Conservation (phyloP, 306 rosid genomes). For the Sechiopsis laciniata region DNA sequence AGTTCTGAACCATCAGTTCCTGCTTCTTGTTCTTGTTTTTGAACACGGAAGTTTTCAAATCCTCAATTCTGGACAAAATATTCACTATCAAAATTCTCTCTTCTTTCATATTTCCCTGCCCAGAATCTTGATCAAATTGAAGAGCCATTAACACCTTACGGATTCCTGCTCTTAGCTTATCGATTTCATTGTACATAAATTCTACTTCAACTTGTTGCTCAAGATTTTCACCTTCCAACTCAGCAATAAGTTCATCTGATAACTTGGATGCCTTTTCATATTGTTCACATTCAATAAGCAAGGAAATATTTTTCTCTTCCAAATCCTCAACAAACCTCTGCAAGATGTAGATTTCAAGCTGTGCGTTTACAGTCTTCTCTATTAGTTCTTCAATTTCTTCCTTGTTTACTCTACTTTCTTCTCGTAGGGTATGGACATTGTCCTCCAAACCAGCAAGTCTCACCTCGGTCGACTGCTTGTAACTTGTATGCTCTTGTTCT, state of each 20-base stretch:
- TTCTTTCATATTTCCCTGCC: conserved; percentile 36
- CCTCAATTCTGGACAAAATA: conserved; percentile 56
- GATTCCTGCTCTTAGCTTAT: conserved; percentile 57
- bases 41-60: conserved; percentile 50
- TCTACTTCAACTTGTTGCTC: conserved; percentile 87
- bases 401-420: conserved; percentile 61
- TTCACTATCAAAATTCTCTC: conserved; percentile 44
- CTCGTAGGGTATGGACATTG: conserved; percentile 45
- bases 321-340: conserved; percentile 87
- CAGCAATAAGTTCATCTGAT: conserved; percentile 68
- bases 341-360: conserved; percentile 86
- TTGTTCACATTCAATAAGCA: conserved; percentile 63
- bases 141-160: conserved; percentile 60
- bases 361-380: conserved; percentile 80
- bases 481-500: conserved; percentile 54
- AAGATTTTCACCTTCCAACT: conserved; percentile 89
- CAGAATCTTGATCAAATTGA: conserved; percentile 40
- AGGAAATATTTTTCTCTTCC: conserved; percentile 65
- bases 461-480: conserved; percentile 48
- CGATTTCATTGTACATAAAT: conserved; percentile 68
- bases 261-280: conserved; percentile 63
- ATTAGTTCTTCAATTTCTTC: conserved; percentile 78
- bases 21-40: conserved; percentile 66
- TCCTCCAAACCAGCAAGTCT: conserved; percentile 62
- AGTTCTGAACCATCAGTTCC: conserved; percentile 62